Conservation (phyloP, 1,284 basidiomycete species). For the Pascua sp. region DNA sequence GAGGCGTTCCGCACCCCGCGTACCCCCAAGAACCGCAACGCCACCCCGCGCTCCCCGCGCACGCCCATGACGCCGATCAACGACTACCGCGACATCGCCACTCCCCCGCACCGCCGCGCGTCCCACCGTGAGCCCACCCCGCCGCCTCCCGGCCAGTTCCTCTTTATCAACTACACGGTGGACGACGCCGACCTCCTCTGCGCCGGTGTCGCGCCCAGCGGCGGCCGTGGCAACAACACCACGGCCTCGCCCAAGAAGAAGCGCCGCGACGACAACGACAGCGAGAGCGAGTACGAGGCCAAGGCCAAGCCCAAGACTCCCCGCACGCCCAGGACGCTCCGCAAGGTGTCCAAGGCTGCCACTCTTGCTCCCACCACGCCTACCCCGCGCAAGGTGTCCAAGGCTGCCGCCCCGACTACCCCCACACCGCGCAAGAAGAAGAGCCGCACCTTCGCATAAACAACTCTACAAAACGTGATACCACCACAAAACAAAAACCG, state of each 20-base stretch:
- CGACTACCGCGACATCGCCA: too few species aligned
- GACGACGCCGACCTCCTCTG: slow-evolving; percentile 42
- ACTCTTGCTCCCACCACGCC: not conserved
- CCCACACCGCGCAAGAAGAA: too few species aligned
- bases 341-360: too few species aligned
- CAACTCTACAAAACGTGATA: too few species aligned
- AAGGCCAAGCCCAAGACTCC: not conserved
- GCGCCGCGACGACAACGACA: slow-evolving; percentile 12
- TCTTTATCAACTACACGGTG: slow-evolving; percentile 45
- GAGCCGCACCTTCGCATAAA: too few species aligned
- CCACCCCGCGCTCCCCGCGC: not conserved
- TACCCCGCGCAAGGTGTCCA: too few species aligned
- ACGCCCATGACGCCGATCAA: too few species aligned
- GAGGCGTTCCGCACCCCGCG: not conserved
- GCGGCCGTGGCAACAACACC: slow-evolving; percentile 19
- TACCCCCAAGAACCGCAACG: not conserved
- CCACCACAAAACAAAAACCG: too few species aligned
- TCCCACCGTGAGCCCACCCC: not conserved
- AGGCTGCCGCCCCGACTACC: too few species aligned
- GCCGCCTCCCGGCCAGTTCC: slow-evolving; percentile 4
- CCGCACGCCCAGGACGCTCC: not conserved
- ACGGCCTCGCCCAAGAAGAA: not conserved
- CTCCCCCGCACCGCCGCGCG: too few species aligned
- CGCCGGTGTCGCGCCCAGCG: slow-evolving; percentile 44
- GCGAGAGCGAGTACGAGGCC: not conserved